Conservation (phyloP, 2,329 filamentous ascomycete species). For the Pseudogymnoascus sp. region DNA sequence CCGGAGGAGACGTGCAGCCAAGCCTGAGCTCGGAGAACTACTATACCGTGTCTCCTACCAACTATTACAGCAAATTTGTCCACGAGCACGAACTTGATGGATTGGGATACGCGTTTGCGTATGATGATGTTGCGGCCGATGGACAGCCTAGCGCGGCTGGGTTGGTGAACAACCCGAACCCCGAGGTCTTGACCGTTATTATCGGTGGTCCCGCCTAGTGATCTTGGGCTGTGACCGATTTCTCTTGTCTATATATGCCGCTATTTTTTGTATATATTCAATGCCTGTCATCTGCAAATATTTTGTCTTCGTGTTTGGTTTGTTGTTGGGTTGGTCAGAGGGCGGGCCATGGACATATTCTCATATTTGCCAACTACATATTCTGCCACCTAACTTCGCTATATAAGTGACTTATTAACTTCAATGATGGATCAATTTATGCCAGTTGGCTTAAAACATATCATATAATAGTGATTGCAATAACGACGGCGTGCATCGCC, state of each 20-base stretch:
- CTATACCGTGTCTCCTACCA: slow-evolving; percentile 48
- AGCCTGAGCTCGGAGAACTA: slow-evolving; percentile 37
- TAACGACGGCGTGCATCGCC: not conserved
- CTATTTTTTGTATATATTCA: slow-evolving; percentile 4
- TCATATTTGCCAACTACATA: not conserved
- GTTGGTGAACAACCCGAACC: slow-evolving; percentile 44
- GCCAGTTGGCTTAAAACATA: not conserved
- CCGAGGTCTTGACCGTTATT: not conserved
- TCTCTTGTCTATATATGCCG: not conserved
- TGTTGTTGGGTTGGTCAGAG: not conserved
- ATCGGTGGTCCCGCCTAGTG: not conserved
- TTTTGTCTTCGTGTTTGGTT: not conserved
- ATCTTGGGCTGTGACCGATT: not conserved
- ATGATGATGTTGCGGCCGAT: slow-evolving; percentile 58
- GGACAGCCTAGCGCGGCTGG: slow-evolving; percentile 53
- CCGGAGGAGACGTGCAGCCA: slow-evolving; percentile 40
- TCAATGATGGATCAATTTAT: not conserved
- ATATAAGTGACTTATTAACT: not conserved
- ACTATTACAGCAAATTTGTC: slow-evolving; percentile 59
- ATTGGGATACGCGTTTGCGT: slow-evolving; percentile 62
- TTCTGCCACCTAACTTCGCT: not conserved
- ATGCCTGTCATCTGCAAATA: not conserved
- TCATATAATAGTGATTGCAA: not conserved
- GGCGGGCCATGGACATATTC: not conserved
- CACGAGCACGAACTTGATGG: slow-evolving; percentile 52